These are phyloP conservation scores for Ceratocystis smalleyi DNA, from an alignment of 2,329 filamentous ascomycete species.

Conservation along the genomic window DNA sequence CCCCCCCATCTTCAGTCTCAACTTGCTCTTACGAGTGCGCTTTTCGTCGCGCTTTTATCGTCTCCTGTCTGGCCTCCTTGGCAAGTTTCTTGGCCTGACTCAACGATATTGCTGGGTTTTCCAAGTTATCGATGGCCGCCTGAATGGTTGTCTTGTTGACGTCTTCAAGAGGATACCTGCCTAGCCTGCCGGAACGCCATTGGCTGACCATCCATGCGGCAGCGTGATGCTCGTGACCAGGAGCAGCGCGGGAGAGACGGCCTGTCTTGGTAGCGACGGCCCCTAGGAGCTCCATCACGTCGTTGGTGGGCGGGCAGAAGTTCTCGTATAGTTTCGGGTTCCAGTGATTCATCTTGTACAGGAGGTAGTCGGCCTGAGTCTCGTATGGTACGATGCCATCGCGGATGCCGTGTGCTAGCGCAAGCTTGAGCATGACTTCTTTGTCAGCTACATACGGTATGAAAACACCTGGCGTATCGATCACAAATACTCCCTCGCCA, in stretches of 20 bases:
- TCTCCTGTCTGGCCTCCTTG: constrained; percentile 40
- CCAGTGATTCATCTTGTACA: constrained; percentile 64
- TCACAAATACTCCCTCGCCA: constrained; percentile 56
- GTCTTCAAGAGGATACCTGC: constrained; percentile 65
- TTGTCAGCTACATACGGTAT: constrained; percentile 76
- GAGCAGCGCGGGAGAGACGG: constrained; percentile 56
- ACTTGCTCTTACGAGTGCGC: not conserved
- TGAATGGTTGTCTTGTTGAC: constrained; percentile 44
- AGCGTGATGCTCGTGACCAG: constrained; percentile 53
- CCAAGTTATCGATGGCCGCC: constrained; percentile 32
- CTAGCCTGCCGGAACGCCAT: constrained; percentile 65
- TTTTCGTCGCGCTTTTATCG: constrained; percentile 17
- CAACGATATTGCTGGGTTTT: constrained; percentile 41
- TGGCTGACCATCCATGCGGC: constrained; percentile 68
- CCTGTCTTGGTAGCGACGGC: constrained; percentile 60
- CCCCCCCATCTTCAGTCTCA: not conserved
- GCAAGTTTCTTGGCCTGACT: constrained; percentile 53
- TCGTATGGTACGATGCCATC: constrained; percentile 66
- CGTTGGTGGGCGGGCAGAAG: constrained; percentile 63
- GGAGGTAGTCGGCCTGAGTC: constrained; percentile 75
- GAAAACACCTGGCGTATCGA: constrained; percentile 92
- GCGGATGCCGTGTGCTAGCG: constrained; percentile 78
- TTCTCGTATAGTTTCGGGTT: constrained; percentile 45
- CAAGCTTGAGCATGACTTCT: constrained; percentile 88
- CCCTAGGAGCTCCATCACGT: constrained; percentile 56